Percentiles rank a stretch among this genome's conserved stretches.
Conservation (phyloP, 345 rosid species). For the Arabis alpina region DNA sequence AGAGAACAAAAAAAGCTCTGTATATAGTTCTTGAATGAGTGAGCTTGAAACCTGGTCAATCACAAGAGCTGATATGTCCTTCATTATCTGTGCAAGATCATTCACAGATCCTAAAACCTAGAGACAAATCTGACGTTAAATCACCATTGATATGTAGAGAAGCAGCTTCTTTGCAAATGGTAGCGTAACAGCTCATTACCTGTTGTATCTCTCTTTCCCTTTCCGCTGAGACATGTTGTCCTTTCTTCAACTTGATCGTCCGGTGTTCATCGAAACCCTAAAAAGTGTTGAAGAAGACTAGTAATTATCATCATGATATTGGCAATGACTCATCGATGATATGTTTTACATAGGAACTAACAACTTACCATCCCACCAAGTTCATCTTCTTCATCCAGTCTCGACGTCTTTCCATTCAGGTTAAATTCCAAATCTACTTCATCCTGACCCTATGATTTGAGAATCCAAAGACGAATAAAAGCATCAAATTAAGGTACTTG, state of each 20-base stretch:
- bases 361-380: conserved; percentile 55
- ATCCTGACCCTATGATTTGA: conserved; percentile 55
- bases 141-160: not conserved
- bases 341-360: not conserved
- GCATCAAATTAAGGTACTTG: not conserved
- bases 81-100: conserved; percentile 94
- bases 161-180: not conserved
- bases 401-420: conserved; percentile 54
- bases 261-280: conserved; percentile 55
- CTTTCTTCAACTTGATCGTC: conserved; percentile 46
- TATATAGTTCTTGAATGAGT: not conserved
- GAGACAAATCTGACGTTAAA: conserved; percentile 14
- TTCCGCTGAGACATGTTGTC: conserved; percentile 50
- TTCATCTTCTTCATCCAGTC: conserved; percentile 57
- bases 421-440: conserved; percentile 71
- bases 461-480: conserved; percentile 17
- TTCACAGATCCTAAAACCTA: conserved; percentile 88
- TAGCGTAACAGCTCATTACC: conserved; percentile 37
- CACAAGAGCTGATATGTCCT: conserved; percentile 86
- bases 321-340: not conserved
- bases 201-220: conserved; percentile 55
- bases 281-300: conserved; percentile 27
- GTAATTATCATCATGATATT: conserved; percentile 11
- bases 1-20: not conserved
- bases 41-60: conserved; percentile 76